Conservation (phyloP, 805 yeast genomes). For the Nakazawaea holstii region DNA sequence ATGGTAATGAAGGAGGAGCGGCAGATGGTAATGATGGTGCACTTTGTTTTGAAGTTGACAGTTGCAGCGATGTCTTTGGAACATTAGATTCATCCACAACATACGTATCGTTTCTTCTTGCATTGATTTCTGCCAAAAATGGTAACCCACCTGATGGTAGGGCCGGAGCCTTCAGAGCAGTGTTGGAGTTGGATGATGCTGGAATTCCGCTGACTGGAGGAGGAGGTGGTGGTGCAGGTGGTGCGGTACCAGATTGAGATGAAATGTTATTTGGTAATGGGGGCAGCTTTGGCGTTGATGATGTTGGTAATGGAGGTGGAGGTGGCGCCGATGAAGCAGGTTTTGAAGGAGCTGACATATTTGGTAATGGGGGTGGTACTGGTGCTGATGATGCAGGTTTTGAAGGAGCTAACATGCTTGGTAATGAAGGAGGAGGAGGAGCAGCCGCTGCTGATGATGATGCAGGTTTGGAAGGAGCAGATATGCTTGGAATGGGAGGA, state of each 20-base stretch:
- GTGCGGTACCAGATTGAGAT: constrained; percentile 5
- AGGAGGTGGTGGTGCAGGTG: constrained; percentile 11
- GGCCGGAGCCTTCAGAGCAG: constrained; percentile 16
- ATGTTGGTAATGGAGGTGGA: constrained; percentile 15
- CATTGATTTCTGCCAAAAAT: constrained; percentile 52
- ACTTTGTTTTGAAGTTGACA: constrained; percentile 15
- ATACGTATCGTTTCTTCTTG: constrained; percentile 44
- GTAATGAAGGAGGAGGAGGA: constrained; percentile 10
- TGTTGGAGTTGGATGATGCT: constrained; percentile 17
- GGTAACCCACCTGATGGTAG: constrained; percentile 42
- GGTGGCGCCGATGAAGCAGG: constrained; percentile 9
- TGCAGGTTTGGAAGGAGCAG: constrained; percentile 10
- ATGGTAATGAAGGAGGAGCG: constrained; percentile 14
- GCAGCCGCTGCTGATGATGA: constrained; percentile 6
- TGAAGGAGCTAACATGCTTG: constrained; percentile 15
- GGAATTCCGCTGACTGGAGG: neutral
- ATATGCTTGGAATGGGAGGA: neutral
- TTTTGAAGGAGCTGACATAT: constrained; percentile 1
- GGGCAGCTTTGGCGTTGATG: constrained; percentile 4
- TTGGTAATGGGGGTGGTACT: constrained; percentile 13
- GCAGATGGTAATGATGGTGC: constrained; percentile 16
- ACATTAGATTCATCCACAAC: constrained; percentile 32
- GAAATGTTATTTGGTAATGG: neutral
- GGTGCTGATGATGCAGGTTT: constrained; percentile 18
- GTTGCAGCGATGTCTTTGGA: constrained; percentile 16